A percentile compares a stretch with the other conserved stretches of the same genome.
Evolutionary conservation across 2,329 filamentous ascomycete species (phyloP).

Genomic region (Colletotrichum brevisporum): DNA sequence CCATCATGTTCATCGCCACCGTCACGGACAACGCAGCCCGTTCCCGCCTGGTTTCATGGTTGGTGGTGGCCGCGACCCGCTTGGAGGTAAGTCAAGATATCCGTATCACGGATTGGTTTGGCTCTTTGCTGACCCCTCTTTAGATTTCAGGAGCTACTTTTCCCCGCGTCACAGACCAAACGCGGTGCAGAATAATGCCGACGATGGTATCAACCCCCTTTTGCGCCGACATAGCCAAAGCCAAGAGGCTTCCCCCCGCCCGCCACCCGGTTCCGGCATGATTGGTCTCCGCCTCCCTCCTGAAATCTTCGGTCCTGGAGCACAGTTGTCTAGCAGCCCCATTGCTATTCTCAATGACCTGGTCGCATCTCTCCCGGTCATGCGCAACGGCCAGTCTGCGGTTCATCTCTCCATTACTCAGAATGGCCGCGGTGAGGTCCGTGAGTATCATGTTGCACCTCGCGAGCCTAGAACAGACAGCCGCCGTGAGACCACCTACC

Average conservation of each 20-base stretch:
- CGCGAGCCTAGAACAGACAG: conserved; percentile 62
- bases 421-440: conserved; percentile 63
- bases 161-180: conserved; percentile 67
- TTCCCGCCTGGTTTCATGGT: conserved; percentile 72
- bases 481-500: conserved; percentile 61
- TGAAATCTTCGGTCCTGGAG: conserved; percentile 57
- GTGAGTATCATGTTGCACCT: conserved; percentile 63
- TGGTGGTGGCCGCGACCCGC: conserved; percentile 65
- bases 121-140: neutral
- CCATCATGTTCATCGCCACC: conserved; percentile 65
- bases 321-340: conserved; percentile 62
- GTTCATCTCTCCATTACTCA: conserved; percentile 73
- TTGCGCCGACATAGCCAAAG: conserved; percentile 73
- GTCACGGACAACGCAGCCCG: conserved; percentile 68
- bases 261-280: conserved; percentile 62
- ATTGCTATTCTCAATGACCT: conserved; percentile 70
- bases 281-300: conserved; percentile 67
- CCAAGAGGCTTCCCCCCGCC: conserved; percentile 64
- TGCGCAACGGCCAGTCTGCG: conserved; percentile 63
- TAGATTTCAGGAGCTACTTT: conserved; percentile 66
- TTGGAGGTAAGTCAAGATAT: conserved; percentile 44
- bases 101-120: neutral
- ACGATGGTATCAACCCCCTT: conserved; percentile 90
- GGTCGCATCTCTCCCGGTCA: conserved; percentile 66
- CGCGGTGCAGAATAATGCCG: conserved; percentile 69